phyloP scores from a whole-genome alignment of 2,329 filamentous ascomycete genomes.

The Alternaria consortialis region DNA sequence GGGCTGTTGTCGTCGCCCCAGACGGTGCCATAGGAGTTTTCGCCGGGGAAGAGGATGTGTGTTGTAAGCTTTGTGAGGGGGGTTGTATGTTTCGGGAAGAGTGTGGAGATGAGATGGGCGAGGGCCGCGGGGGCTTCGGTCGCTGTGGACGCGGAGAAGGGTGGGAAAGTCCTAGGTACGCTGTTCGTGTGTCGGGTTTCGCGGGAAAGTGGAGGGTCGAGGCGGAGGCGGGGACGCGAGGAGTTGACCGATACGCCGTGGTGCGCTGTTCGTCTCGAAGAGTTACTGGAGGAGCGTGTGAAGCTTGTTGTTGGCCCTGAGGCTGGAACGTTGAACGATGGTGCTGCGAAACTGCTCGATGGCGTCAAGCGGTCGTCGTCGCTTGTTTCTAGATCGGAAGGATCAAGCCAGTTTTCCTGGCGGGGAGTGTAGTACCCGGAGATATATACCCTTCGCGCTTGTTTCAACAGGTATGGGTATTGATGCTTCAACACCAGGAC shows the following conservation, averaged over 20 bases:
- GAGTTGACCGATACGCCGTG: slow-evolving; percentile 10
- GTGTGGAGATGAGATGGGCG: slow-evolving; percentile 41
- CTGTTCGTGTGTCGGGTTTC: background rate
- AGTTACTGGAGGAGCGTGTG: background rate
- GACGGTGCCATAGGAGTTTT: slow-evolving; percentile 48
- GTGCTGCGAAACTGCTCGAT: slow-evolving; percentile 23
- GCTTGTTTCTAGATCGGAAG: slow-evolving; percentile 14
- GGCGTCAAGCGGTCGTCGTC: slow-evolving; percentile 25
- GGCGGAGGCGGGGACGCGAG: slow-evolving; percentile 29
- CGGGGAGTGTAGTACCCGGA: slow-evolving; percentile 49
- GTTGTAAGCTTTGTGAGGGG: slow-evolving; percentile 47
- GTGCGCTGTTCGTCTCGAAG: background rate
- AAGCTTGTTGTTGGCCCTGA: slow-evolving; percentile 10
- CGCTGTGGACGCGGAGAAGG: slow-evolving; percentile 26
- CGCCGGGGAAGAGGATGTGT: slow-evolving; percentile 53
- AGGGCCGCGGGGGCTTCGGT: slow-evolving; percentile 41
- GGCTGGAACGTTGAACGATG: slow-evolving; percentile 15
- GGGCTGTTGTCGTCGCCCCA: slow-evolving; percentile 53
- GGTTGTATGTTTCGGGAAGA: slow-evolving; percentile 36
- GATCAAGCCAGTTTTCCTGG: slow-evolving; percentile 6
- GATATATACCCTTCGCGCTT: slow-evolving; percentile 53
- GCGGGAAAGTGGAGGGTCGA: slow-evolving; percentile 15
- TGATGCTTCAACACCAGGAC: slow-evolving; percentile 51
- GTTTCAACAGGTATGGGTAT: slow-evolving; percentile 53
- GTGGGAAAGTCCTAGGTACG: slow-evolving; percentile 12